Evolutionary conservation across 2,329 filamentous ascomycete species (phyloP).

Genomic region (Clonostachys rhizophaga): DNA sequence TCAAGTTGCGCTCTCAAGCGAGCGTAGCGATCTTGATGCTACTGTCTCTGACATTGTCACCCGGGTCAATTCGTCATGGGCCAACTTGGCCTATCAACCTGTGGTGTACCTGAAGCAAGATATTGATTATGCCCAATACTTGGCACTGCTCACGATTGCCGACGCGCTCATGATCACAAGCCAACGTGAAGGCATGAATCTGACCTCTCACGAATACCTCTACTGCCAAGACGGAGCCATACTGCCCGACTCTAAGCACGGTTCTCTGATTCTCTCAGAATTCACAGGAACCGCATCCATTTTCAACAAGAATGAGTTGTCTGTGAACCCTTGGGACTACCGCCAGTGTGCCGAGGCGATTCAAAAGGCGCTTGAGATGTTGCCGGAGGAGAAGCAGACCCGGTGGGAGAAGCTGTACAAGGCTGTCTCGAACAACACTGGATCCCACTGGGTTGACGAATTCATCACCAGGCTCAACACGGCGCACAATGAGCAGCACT

Average conservation of each 20-base stretch:
- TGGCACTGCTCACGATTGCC: constrained; percentile 85
- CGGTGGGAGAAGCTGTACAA: constrained; percentile 73
- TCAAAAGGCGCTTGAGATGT: constrained; percentile 77
- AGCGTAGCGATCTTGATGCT: constrained; percentile 82
- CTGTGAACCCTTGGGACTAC: constrained; percentile 96
- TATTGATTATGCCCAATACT: constrained; percentile 86
- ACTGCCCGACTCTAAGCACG: constrained; percentile 69
- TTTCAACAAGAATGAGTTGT: constrained; percentile 74
- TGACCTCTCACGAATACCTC: constrained; percentile 91
- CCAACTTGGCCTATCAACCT: constrained; percentile 86
- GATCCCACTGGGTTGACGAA: constrained; percentile 78
- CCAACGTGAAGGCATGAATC: constrained; percentile 94
- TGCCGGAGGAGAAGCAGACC: constrained; percentile 63
- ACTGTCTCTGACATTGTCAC: constrained; percentile 92
- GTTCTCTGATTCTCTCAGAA: constrained; percentile 87
- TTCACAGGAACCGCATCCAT: constrained; percentile 90
- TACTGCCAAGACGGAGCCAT: constrained; percentile 84
- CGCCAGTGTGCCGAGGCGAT: constrained; percentile 83
- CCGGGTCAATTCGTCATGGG: constrained; percentile 86
- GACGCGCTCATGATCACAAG: constrained; percentile 93
- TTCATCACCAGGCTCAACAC: constrained; percentile 67
- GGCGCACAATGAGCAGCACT: constrained; percentile 79
- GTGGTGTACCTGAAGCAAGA: constrained; percentile 94
- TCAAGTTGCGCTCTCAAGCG: constrained; percentile 88
- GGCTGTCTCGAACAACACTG: constrained; percentile 76